Evolutionary conservation across 2,329 filamentous ascomycete species (phyloP).

Genomic region (Xylariaceae sp.): DNA sequence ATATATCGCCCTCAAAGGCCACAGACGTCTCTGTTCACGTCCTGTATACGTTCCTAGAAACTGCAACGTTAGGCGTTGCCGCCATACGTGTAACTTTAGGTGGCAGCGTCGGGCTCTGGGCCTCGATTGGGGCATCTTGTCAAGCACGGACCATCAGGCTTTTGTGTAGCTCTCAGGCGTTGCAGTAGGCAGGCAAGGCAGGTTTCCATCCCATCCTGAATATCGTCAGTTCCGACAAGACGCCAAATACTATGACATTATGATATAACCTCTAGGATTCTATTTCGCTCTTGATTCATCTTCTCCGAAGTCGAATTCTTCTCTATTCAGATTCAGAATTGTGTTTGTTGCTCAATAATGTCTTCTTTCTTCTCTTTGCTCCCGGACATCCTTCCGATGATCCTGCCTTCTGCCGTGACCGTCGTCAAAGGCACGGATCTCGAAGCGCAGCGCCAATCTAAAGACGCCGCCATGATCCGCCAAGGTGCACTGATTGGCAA

Average conservation of each 20-base stretch:
- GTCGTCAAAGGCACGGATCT: constrained; percentile 48
- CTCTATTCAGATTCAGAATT: neutral
- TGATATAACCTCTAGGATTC: neutral
- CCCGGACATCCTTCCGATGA: constrained; percentile 56
- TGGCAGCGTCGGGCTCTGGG: too few relatives aligned
- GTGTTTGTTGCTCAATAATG: constrained; percentile 32
- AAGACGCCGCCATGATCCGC: constrained; percentile 32
- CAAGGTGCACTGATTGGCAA: constrained; percentile 59
- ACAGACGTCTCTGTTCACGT: too few relatives aligned
- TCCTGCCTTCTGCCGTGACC: constrained; percentile 54
- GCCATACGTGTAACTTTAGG: too few relatives aligned
- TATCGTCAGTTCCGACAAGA: too few relatives aligned
- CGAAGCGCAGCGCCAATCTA: constrained; percentile 33
- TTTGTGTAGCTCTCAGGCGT: too few relatives aligned
- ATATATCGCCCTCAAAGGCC: too few relatives aligned
- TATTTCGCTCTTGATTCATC: neutral
- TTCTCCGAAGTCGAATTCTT: neutral
- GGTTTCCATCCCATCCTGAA: too few relatives aligned
- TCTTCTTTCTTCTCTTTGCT: constrained; percentile 52
- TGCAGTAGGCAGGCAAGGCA: too few relatives aligned
- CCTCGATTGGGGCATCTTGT: too few relatives aligned
- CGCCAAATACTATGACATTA: neutral
- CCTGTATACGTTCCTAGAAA: too few relatives aligned
- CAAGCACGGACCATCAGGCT: too few relatives aligned
- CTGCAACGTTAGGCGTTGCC: too few relatives aligned